Conservation (phyloP, 805 yeast genomes). For the Schwanniomyces pseudopolymorphus region DNA sequence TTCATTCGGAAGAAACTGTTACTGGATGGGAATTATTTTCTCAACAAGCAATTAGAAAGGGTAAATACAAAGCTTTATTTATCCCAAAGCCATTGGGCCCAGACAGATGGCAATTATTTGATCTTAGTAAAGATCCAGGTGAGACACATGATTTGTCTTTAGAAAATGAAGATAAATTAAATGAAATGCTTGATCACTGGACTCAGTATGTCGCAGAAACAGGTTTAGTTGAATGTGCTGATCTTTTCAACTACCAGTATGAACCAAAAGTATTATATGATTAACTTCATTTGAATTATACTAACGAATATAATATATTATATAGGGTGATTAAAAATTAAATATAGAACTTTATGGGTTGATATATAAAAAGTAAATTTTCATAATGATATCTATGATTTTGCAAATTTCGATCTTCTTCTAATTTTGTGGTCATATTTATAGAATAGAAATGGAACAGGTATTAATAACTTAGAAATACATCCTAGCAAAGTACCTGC, state of each 20-base stretch:
- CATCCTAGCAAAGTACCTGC: constrained; percentile 56
- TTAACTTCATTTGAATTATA: not conserved
- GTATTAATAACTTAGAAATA: constrained; percentile 50
- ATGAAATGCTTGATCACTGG: constrained; percentile 49
- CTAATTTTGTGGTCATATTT: constrained; percentile 44
- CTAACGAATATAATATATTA: not conserved
- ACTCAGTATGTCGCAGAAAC: constrained; percentile 52
- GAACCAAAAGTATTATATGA: not conserved
- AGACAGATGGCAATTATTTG: constrained; percentile 49
- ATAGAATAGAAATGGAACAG: constrained; percentile 57
- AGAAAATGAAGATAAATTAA: constrained; percentile 33
- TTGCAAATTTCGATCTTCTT: constrained; percentile 10
- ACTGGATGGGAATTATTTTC: constrained; percentile 61
- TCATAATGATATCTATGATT: not conserved
- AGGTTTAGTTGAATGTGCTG: constrained; percentile 30
- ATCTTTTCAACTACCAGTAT: not conserved
- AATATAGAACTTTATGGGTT: not conserved
- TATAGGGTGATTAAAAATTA: not conserved
- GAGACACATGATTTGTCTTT: constrained; percentile 48
- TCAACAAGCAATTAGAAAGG: constrained; percentile 55
- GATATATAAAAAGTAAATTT: no score
- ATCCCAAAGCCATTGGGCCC: constrained; percentile 51
- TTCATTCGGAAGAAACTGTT: constrained; percentile 44
- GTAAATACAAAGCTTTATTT: constrained; percentile 46
- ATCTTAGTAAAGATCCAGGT: constrained; percentile 47